These are phyloP conservation scores for Wickerhamomyces canadensis DNA, from an alignment of 805 yeast genomes.

Conservation along the genomic window DNA sequence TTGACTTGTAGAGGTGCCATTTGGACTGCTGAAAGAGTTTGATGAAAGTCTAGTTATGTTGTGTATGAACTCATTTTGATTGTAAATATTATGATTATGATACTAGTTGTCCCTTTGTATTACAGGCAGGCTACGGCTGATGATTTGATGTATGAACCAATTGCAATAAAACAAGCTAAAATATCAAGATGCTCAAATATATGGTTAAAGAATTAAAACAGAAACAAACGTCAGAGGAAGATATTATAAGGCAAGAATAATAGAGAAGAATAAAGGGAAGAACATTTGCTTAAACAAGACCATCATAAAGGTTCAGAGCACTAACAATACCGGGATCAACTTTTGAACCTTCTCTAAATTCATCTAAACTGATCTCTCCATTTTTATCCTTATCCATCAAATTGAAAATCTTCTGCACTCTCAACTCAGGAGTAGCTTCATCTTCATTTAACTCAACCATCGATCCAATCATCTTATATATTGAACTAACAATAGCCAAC, in stretches of 20 bases:
- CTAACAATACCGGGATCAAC: slow-evolving; percentile 70
- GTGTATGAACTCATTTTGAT: too few species aligned
- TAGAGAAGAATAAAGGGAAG: slow-evolving; percentile 1
- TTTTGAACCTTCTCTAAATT: slow-evolving; percentile 76
- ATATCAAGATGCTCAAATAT: too few species aligned
- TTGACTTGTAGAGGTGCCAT: slow-evolving; percentile 82
- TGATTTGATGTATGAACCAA: too few species aligned
- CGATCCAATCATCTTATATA: slow-evolving; percentile 92
- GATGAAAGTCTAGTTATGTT: too few species aligned
- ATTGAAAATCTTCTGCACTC: slow-evolving; percentile 77
- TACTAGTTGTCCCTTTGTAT: too few species aligned
- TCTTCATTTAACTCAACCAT: slow-evolving; percentile 87
- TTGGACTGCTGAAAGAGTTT: slow-evolving; percentile 83
- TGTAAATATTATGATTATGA: too few species aligned
- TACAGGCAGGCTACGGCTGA: too few species aligned
- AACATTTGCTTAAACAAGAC: slow-evolving; percentile 46
- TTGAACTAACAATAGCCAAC: slow-evolving; percentile 71
- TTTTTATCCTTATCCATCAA: slow-evolving; percentile 67
- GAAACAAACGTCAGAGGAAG: too few species aligned
- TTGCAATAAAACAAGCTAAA: too few species aligned
- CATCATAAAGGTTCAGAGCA: slow-evolving; percentile 77
- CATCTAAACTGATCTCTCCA: slow-evolving; percentile 70
- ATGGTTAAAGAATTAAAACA: too few species aligned
- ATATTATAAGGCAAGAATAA: too few species aligned
- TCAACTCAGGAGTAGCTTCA: slow-evolving; percentile 84